Base-by-base conservation (phyloP, 1,139 yeast species). In the Candida sp. region DNA sequence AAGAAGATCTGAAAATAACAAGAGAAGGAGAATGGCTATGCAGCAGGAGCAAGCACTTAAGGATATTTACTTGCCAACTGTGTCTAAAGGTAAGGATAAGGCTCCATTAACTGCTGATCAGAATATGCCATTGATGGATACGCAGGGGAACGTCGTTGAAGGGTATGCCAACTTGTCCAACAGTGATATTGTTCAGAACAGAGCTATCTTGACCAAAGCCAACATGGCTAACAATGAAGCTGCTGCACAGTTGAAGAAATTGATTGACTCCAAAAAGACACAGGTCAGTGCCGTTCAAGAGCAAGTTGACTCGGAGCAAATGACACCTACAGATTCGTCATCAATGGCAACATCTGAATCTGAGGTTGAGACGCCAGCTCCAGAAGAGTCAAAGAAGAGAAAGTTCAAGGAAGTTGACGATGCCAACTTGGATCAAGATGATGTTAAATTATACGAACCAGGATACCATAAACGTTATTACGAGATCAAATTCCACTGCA, bases 381-480 rank as follows among this genome's bases (percentile, higher is more conserved):
- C 58, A 7, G 69, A 69, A 26, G 68, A 64, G 37, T 23, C 58
- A 7, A 57, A 58, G 41, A 62, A 60, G 55, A 57, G 65, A 49
- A 33, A 57, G 9, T 42, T 54, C 27, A 62, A 58, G 7, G 66
- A 62, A 25, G 48, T 35, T 26, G 58, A 51, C n/a, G 52, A 42
- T 1, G 51, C 49, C 3, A 53, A 53, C 6, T 54, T 39, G 25
- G 53, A 48, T 31, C 46, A 74, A 39, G 96, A 89, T 57, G 77
- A 78, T 17, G 86, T 93, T 32, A 80, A 86, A 59, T 70, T 91
- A 55, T 88, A 90, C 85, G 97, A 91, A 63, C 87, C 96, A 0
- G 99, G 99, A 0, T 94, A 90, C 69, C 83, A 83, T 53, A 84
- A 83, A 50, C 77, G 99, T 48, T 94, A 94, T 68, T 96, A 96